A percentile compares a stretch with the other conserved stretches of the same genome.
Conservation (phyloP, 2,329 filamentous ascomycete species). For the Cephalotrichum gorgonifer region DNA sequence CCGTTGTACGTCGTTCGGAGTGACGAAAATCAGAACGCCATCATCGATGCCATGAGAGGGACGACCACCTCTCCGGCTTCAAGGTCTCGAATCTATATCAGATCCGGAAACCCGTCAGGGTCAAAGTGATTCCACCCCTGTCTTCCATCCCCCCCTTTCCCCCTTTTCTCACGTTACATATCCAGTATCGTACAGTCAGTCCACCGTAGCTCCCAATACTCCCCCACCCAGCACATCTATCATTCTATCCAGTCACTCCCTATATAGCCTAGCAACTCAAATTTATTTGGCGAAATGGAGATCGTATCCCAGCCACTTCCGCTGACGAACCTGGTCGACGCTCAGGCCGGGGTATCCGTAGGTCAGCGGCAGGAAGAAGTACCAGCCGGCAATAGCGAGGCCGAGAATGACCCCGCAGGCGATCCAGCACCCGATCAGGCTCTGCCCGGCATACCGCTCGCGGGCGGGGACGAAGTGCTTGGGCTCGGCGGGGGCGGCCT, state of each 20-base stretch:
- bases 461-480: constrained; percentile 64
- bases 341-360: constrained; percentile 87
- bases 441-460: constrained; percentile 72
- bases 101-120: neutral
- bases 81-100: neutral
- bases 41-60: neutral
- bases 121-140: too few species aligned
- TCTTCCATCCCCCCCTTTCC: neutral
- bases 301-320: constrained; percentile 96
- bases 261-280: too few species aligned
- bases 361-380: constrained; percentile 88
- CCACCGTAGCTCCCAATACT: neutral
- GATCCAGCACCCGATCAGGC: constrained; percentile 68
- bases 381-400: constrained; percentile 66
- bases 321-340: constrained; percentile 64
- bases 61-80: neutral
- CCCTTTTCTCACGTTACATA: neutral
- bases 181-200: neutral
- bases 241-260: neutral
- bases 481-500: constrained; percentile 30
- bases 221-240: neutral
- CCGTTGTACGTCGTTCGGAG: neutral
- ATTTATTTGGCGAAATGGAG: constrained; percentile 96
- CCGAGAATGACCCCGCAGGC: constrained; percentile 61
- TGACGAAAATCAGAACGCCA: neutral